phyloP scores from a whole-genome alignment of 148 eudicot species.

The Mesembryanthemum crystallinum region DNA sequence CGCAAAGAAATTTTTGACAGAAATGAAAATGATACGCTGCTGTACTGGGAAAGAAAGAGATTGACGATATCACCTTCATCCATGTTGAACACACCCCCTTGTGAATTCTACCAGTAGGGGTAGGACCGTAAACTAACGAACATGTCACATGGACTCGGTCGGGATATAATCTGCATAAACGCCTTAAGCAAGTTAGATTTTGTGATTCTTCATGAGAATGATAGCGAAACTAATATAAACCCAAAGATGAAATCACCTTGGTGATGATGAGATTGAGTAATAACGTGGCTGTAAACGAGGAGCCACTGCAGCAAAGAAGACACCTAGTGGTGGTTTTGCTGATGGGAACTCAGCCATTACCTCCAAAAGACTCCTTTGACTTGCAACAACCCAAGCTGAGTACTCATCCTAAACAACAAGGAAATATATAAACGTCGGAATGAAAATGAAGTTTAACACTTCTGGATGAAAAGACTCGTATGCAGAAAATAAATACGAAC shows the following conservation, averaged over 20 bases:
- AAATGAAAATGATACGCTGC: neutral
- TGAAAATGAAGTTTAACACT: neutral
- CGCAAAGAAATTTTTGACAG: neutral
- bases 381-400: slow-evolving; percentile 71
- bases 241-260: slow-evolving; percentile 41
- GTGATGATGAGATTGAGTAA: slow-evolving; percentile 88
- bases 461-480: neutral
- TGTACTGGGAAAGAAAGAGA: neutral
- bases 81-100: slow-evolving; percentile 89
- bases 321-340: slow-evolving; percentile 85
- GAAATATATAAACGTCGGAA: neutral
- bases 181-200: slow-evolving; percentile 12
- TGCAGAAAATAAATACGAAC: slow-evolving; percentile 26
- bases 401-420: slow-evolving; percentile 61
- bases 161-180: slow-evolving; percentile 49
- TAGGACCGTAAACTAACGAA: slow-evolving; percentile 73
- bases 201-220: neutral
- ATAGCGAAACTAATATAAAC: neutral
- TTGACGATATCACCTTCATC: slow-evolving; percentile 66
- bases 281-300: slow-evolving; percentile 86
- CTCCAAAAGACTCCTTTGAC: slow-evolving; percentile 88
- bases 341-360: slow-evolving; percentile 83
- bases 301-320: slow-evolving; percentile 81
- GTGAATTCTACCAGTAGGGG: slow-evolving; percentile 77
- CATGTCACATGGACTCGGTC: slow-evolving; percentile 71